Evolutionary conservation across 768 basidiomycete genomes (phyloP).

Genomic region (Mycena filopes): DNA sequence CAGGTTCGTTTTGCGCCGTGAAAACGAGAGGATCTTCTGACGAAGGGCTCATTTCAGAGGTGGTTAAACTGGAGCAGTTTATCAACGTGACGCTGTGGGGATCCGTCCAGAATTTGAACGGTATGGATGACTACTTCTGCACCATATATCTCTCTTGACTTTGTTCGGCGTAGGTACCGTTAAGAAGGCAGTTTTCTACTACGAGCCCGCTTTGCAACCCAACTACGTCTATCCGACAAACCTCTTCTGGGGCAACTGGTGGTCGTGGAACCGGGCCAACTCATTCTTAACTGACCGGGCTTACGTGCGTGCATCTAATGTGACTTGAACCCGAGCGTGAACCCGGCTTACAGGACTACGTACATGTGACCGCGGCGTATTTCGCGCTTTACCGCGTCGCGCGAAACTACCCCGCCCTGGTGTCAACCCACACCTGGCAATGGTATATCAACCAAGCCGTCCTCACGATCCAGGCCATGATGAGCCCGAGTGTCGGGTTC

Average conservation of each 20-base stretch:
- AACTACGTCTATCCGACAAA: slow-evolving; percentile 58
- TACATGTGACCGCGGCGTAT: slow-evolving; percentile 60
- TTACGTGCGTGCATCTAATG: slow-evolving; percentile 39
- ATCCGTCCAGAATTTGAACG: slow-evolving; percentile 61
- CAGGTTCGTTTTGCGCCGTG: slow-evolving; percentile 13
- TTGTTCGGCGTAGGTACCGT: slow-evolving; percentile 52
- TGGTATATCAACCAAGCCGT: slow-evolving; percentile 70
- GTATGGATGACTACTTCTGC: slow-evolving; percentile 35
- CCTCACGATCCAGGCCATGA: slow-evolving; percentile 57
- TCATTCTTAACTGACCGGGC: slow-evolving; percentile 61
- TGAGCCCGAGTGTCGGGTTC: slow-evolving; percentile 56
- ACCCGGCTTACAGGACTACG: slow-evolving; percentile 52
- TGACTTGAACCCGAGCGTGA: too few relatives aligned
- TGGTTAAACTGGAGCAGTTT: slow-evolving; percentile 62
- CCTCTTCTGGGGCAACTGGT: slow-evolving; percentile 65
- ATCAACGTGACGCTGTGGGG: slow-evolving; percentile 58
- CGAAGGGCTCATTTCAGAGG: slow-evolving; percentile 44
- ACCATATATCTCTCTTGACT: neutral
- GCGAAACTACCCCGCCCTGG: slow-evolving; percentile 64
- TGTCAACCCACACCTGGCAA: slow-evolving; percentile 59
- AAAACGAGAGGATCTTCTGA: neutral
- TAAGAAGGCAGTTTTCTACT: slow-evolving; percentile 66
- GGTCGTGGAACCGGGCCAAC: slow-evolving; percentile 64
- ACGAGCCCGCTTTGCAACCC: slow-evolving; percentile 56
- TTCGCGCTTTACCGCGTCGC: slow-evolving; percentile 69